Evolutionary conservation across 2,329 filamentous ascomycete genomes (phyloP).

Genomic region (Fusarium oxysporum): DNA sequence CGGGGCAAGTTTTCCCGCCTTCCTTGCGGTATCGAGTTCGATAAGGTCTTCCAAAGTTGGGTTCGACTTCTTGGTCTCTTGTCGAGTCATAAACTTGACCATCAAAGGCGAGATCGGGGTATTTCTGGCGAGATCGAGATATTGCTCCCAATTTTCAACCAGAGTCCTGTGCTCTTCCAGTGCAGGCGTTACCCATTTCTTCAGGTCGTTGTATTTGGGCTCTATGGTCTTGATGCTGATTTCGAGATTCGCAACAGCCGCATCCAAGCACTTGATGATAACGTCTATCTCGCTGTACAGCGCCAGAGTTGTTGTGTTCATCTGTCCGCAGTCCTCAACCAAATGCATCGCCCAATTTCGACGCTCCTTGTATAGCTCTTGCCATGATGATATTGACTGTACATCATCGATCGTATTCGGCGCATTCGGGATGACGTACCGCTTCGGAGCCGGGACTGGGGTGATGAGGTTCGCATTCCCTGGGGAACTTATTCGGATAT

Average conservation of each 20-base stretch:
- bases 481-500: conserved; percentile 76
- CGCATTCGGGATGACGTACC: conserved; percentile 70
- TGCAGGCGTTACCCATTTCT: conserved; percentile 76
- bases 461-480: conserved; percentile 57
- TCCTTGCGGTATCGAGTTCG: conserved; percentile 77
- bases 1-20: conserved; percentile 74
- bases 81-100: conserved; percentile 71
- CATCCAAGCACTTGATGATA: conserved; percentile 82
- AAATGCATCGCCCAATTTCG: conserved; percentile 82
- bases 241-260: conserved; percentile 87
- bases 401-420: conserved; percentile 88
- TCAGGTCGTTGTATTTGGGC: conserved; percentile 76
- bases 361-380: conserved; percentile 83
- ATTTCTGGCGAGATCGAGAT: conserved; percentile 72
- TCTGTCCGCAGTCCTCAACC: conserved; percentile 74
- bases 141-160: conserved; percentile 74
- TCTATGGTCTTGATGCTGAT: conserved; percentile 78
- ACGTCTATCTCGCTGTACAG: conserved; percentile 79
- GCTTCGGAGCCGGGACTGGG: conserved; percentile 64
- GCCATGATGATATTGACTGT: conserved; percentile 88
- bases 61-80: conserved; percentile 58
- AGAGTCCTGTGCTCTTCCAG: conserved; percentile 75
- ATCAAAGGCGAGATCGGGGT: conserved; percentile 75
- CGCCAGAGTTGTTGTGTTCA: conserved; percentile 71
- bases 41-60: conserved; percentile 80